Conservation (phyloP, 306 rosid species). For the Gastrolobium villosum region DNA sequence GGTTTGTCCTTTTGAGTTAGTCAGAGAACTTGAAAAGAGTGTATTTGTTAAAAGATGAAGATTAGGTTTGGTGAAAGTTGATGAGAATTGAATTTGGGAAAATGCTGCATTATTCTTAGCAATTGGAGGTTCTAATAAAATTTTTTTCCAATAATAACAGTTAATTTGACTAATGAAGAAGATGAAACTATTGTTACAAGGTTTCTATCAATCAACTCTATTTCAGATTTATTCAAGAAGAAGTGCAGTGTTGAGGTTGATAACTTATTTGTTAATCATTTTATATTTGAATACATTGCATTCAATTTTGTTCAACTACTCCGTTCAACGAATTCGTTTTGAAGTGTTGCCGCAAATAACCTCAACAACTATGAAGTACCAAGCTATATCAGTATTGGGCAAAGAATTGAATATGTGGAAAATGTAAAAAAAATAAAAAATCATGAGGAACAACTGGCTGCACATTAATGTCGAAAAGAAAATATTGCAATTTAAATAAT, state of each 20-base stretch:
- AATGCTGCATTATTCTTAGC: neutral
- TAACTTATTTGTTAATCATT: neutral
- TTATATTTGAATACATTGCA: neutral
- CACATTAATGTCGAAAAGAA: too few species aligned
- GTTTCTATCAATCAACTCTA: neutral
- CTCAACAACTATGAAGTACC: too few species aligned
- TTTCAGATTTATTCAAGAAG: neutral
- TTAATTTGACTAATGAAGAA: neutral
- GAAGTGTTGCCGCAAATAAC: too few species aligned
- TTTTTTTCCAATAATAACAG: neutral
- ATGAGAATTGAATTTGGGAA: conserved; percentile 40
- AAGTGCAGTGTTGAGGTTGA: neutral
- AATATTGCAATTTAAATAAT: too few species aligned
- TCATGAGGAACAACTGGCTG: too few species aligned
- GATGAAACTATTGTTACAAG: neutral
- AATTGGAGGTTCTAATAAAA: neutral
- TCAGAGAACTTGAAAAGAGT: conserved; percentile 10
- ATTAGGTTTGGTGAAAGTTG: conserved; percentile 51
- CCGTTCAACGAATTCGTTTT: too few species aligned
- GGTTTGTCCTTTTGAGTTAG: conserved; percentile 36
- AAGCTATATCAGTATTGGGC: too few species aligned
- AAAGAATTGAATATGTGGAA: too few species aligned
- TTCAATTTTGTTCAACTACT: neutral
- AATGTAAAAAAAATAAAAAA: too few species aligned
- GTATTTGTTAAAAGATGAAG: neutral